These are phyloP conservation scores for Geotrichum cucujoidarum DNA, from an alignment of 1,139 yeast species.

Conservation along the genomic window DNA sequence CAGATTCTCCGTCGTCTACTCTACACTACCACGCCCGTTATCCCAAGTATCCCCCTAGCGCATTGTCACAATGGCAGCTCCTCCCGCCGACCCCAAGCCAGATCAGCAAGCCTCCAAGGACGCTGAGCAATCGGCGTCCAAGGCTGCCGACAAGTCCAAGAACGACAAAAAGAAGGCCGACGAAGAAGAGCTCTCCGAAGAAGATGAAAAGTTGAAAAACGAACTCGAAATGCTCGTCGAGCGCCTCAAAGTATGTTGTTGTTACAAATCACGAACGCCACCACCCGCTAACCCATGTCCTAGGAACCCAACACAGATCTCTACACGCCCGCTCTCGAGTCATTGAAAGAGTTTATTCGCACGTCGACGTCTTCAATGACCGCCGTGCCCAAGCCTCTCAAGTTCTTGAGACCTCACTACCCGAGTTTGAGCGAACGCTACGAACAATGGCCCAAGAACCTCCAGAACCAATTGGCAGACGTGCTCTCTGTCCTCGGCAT, in stretches of 20 bases:
- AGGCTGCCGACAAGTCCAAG: slow-evolving; percentile 16
- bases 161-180: slow-evolving; percentile 39
- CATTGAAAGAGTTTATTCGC: slow-evolving; percentile 71
- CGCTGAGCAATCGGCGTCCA: slow-evolving; percentile 6
- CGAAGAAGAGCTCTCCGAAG: slow-evolving; percentile 87
- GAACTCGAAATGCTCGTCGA: slow-evolving; percentile 87
- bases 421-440: slow-evolving; percentile 60
- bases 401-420: slow-evolving; percentile 86
- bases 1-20: no score
- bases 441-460: slow-evolving; percentile 55
- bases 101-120: slow-evolving; percentile 13
- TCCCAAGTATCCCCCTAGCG: no score
- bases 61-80: slow-evolving; percentile 4
- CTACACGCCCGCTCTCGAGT: slow-evolving; percentile 56
- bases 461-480: slow-evolving; percentile 61
- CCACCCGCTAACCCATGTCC: slow-evolving; percentile 14
- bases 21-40: no score
- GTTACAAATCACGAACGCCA: slow-evolving; percentile 19
- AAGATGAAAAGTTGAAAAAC: slow-evolving; percentile 81
- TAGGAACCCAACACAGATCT: slow-evolving; percentile 45
- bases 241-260: slow-evolving; percentile 43
- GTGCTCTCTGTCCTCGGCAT: slow-evolving; percentile 88
- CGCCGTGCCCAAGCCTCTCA: slow-evolving; percentile 97
- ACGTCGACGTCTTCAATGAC: slow-evolving; percentile 98
- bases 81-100: slow-evolving; percentile 11